Evolutionary conservation across 2,329 filamentous ascomycete genomes (phyloP), one percentile per base, ranked within the genome.

Genomic region (Neopestalotiopsis clavispora): DNA sequence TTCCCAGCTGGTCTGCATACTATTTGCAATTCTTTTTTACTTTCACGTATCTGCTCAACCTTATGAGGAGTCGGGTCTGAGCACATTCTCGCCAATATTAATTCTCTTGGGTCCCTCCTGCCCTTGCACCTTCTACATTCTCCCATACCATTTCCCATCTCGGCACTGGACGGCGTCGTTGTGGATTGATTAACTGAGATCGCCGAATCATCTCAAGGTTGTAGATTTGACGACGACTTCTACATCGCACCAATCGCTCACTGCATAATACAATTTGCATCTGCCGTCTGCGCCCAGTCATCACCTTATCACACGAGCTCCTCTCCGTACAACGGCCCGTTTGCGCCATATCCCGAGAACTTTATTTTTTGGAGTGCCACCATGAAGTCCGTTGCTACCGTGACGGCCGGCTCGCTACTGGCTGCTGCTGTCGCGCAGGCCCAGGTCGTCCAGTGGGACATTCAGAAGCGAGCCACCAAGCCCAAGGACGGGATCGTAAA

Each of bases 361-460:
- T 34, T 38, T 62, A 62, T 38, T 62, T 40, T 5, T 38, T 40
- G 7, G n/a, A 40, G 49, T 63, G 23, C 38, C n/a, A 60, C 58
- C 59, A 78, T 78, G 77, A 75, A 67, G 66, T 71, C 70, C 65
- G 68, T 70, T 59, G 68, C 73, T 20, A 71, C 69, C 17, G 38
- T 77, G 32, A 73, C 74, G 70, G 72, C 76, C 63, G 71, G 76
- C 66, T 75, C 74, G 42, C 69, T 78, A 63, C 65, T 77, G 60
- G 75, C 72, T 58, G 76, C 76, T 58, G 76, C 76, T 13, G 71
- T 72, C 40, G 74, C 73, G 20, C 71, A 73, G n/a, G 75, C 76
- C 3, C 76, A 78, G 68, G 79, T 85, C 23, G 80, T 88, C 14
- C 81, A 84, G 72, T 87, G 84, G 83, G 81, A 82, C 67, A 84